Base-by-base conservation (phyloP, 1,284 basidiomycete genomes). In the Ganoderma resinaceum region DNA sequence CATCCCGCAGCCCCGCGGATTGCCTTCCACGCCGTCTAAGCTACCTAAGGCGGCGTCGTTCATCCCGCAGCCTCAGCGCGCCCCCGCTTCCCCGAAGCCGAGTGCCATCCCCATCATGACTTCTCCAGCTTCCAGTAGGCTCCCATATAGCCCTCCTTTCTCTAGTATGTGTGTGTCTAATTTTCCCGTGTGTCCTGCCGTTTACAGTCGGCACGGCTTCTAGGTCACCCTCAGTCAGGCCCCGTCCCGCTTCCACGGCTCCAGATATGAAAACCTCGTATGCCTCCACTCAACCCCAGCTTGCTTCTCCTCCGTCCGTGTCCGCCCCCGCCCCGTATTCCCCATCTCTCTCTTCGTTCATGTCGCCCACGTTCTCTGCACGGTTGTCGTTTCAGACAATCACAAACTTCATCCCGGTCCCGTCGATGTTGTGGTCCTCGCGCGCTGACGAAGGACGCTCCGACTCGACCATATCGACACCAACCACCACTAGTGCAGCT, bases 401-500 rank as follows among this genome's bases (percentile, higher is more conserved):
- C 75, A 86, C 89, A 69, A 89, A 83, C 76, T 83, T 88, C 72
- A 87, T 90, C 69, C 85, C 87, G 67, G 79, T 84, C 58, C 81
- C 87, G 68, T 88, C 88, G 82, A 78, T 86, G 71, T 79, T 84
- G 70, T 83, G 82, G 78, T 80, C 81, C 69, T 71, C 75, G 33
- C 73, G 76, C 23, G 70, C 70, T 12, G 23, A 12, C 14, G 58
- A 60, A n/a, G 70, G 66, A 33, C 68, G 58, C 60, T 69, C 70
- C 53, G 60, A 71, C 55, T 59, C 65, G 70, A 75, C 71, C 70
- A 63, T 70, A 67, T 69, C 73, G 71, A 63, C 70, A 67, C 70
- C 73, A 67, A 75, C 69, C 70, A 74, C 72, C 68, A 66, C 72
- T 58, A 71, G 71, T 69, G 69, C 67, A 46, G 37, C 64, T 4